These are phyloP conservation scores for Lasiodiplodia theobromae DNA, from an alignment of 2,329 filamentous ascomycete species.

Conservation along the genomic window DNA sequence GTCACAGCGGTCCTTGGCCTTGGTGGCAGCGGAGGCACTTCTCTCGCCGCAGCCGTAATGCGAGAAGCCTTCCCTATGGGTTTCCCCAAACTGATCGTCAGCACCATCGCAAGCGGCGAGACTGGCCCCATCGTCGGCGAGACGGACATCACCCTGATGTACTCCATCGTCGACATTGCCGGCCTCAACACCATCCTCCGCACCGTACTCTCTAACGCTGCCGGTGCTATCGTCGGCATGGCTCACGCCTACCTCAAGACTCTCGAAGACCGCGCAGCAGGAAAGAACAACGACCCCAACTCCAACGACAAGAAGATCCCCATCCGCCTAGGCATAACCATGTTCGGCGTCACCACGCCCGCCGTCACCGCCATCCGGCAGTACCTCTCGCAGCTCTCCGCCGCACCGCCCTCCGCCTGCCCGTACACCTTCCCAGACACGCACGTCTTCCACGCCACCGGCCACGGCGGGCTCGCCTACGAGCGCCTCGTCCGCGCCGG, in stretches of 20 bases:
- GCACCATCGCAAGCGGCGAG: constrained; percentile 73
- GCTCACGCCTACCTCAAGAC: constrained; percentile 52
- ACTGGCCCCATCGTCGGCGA: constrained; percentile 70
- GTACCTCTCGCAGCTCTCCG: constrained; percentile 50
- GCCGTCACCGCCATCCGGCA: constrained; percentile 66
- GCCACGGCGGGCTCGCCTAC: constrained; percentile 72
- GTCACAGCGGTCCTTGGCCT: constrained; percentile 66
- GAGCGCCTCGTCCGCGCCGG: constrained; percentile 67
- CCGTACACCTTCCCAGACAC: constrained; percentile 58
- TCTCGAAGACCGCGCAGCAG: constrained; percentile 30
- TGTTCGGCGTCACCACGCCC: constrained; percentile 78
- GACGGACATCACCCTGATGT: constrained; percentile 73
- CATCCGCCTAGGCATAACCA: constrained; percentile 69
- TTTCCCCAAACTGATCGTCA: constrained; percentile 74
- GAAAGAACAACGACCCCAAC: neutral
- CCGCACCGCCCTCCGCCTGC: neutral
- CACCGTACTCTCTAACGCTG: constrained; percentile 68
- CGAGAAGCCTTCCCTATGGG: constrained; percentile 66
- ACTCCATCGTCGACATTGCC: constrained; percentile 74
- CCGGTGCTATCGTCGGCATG: constrained; percentile 67
- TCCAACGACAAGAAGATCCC: constrained; percentile 43
- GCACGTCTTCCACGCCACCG: constrained; percentile 74
- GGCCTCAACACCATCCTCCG: constrained; percentile 68
- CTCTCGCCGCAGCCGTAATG: constrained; percentile 68
- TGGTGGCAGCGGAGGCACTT: constrained; percentile 70